phyloP scores from a whole-genome alignment of 257 asterid species.

The Rubia yunnanensis region DNA sequence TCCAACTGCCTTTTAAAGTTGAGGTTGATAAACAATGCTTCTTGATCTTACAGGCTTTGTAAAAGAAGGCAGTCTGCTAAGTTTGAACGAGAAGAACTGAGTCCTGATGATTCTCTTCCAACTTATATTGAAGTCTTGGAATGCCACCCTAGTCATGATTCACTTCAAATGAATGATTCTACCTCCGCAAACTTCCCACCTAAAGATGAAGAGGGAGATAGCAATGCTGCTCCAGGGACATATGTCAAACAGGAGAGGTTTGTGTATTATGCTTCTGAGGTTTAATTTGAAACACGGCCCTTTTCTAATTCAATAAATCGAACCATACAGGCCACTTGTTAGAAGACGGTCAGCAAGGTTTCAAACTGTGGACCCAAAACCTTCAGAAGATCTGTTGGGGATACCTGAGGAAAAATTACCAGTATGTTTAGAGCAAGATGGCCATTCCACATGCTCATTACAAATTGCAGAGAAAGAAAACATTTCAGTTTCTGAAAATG shows the following conservation, averaged over 20 bases:
- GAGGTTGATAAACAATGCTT: not conserved
- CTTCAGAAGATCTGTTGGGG: constrained; percentile 15
- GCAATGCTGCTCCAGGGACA: constrained; percentile 5
- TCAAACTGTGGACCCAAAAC: constrained; percentile 26
- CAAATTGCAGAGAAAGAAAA: constrained; percentile 16
- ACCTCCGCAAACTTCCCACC: constrained; percentile 10
- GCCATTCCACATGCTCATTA: constrained; percentile 13
- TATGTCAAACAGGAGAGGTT: constrained; percentile 22
- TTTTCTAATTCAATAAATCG: not conserved
- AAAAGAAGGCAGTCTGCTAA: constrained; percentile 22
- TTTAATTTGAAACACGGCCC: not conserved
- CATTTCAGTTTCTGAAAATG: constrained; percentile 11
- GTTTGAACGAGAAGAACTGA: constrained; percentile 15
- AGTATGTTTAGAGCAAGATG: constrained; percentile 13
- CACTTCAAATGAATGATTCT: constrained; percentile 25
- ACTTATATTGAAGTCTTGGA: constrained; percentile 10
- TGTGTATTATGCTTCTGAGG: not conserved
- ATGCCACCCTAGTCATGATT: constrained; percentile 18
- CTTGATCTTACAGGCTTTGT: constrained; percentile 16
- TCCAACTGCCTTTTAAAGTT: not conserved
- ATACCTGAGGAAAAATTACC: constrained; percentile 12
- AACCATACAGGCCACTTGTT: constrained; percentile 26
- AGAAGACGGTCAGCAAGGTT: constrained; percentile 61
- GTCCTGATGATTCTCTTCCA: constrained; percentile 15
- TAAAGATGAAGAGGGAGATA: constrained; percentile 15